phyloP scores from a whole-genome alignment of 2,329 filamentous ascomycete species.

The Hymenoscyphus fraxineus region DNA sequence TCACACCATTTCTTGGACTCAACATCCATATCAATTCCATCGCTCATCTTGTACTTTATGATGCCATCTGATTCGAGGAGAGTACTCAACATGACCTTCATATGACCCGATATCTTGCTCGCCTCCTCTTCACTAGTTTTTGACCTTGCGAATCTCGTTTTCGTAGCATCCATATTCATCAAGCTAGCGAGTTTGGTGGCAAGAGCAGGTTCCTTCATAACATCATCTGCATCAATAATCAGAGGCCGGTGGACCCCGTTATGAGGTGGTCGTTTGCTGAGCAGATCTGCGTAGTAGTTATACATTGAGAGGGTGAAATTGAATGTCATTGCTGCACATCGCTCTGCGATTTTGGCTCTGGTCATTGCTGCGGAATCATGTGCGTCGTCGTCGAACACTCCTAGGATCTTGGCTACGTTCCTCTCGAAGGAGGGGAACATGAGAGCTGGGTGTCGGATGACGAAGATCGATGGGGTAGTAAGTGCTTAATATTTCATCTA shows the following conservation, averaged over 20 bases:
- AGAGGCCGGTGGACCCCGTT: conserved; percentile 29
- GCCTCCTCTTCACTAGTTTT: conserved; percentile 6
- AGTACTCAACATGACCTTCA: conserved; percentile 31
- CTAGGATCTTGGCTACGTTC: neutral
- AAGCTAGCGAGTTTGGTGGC: conserved; percentile 30
- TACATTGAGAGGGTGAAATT: conserved; percentile 36
- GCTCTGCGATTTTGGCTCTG: neutral
- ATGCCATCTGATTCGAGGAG: conserved; percentile 35
- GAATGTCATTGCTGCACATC: conserved; percentile 29
- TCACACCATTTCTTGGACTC: conserved; percentile 37
- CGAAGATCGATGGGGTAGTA: conserved; percentile 37
- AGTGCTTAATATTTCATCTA: conserved; percentile 36
- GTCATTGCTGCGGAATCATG: neutral
- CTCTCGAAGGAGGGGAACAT: conserved; percentile 36
- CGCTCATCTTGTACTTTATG: conserved; percentile 33
- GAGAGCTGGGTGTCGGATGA: conserved; percentile 40
- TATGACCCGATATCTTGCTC: neutral
- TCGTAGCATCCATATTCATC: conserved; percentile 34
- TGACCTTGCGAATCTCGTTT: conserved; percentile 36
- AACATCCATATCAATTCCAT: conserved; percentile 33
- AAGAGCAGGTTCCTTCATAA: conserved; percentile 35
- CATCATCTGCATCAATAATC: conserved; percentile 38
- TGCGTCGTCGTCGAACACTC: neutral
- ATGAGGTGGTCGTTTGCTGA: neutral
- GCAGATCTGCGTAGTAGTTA: conserved; percentile 34